Evolutionary conservation across 2,329 filamentous ascomycete species (phyloP).

Genomic region (Apiospora phragmitis): DNA sequence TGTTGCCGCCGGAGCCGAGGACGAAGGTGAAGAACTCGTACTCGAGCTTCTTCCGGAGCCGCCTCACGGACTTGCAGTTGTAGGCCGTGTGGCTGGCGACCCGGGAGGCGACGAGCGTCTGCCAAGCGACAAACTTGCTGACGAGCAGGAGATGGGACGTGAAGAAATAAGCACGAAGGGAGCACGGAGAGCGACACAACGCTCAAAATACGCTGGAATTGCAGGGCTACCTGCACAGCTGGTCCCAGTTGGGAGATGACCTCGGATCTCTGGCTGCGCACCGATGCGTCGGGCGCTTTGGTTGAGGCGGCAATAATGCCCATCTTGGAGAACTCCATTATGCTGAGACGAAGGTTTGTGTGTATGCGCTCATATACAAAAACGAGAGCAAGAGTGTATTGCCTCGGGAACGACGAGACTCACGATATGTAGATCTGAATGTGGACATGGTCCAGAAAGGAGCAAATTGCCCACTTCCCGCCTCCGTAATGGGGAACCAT

Average conservation of each 20-base stretch:
- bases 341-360: not conserved
- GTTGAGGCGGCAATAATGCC: conserved; percentile 39
- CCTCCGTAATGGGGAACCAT: not conserved
- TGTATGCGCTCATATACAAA: not conserved
- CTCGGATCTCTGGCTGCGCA: conserved; percentile 30
- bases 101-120: conserved; percentile 30
- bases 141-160: conserved; percentile 29
- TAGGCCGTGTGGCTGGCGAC: conserved; percentile 33
- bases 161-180: conserved; percentile 31
- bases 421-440: not conserved
- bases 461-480: not conserved
- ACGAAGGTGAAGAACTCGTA: conserved; percentile 54
- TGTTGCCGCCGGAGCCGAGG: conserved; percentile 50
- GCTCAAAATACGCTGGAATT: conserved; percentile 36
- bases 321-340: conserved; percentile 27
- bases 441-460: not conserved
- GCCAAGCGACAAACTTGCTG: conserved; percentile 30
- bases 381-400: not conserved
- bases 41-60: conserved; percentile 47
- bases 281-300: conserved; percentile 32
- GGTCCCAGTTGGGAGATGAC: conserved; percentile 35
- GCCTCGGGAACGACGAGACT: not conserved
- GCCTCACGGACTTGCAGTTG: conserved; percentile 32
- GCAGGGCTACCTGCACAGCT: conserved; percentile 34
- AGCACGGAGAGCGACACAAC: conserved; percentile 32